phyloP scores from a whole-genome alignment of 352 stramenopile species.

The Phytopythium delawarense region DNA sequence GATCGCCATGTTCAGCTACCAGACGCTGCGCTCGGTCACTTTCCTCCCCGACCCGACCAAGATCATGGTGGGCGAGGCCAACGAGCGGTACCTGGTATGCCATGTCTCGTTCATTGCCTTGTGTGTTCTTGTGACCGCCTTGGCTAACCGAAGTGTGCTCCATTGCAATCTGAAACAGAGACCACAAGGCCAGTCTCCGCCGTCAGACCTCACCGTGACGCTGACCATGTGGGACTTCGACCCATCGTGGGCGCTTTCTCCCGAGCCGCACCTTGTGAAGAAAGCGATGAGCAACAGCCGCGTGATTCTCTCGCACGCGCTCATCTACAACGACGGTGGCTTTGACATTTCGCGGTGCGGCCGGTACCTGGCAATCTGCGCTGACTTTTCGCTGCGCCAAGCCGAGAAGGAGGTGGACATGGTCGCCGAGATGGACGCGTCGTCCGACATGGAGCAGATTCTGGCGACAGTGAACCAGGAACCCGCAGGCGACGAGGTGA shows the following conservation, averaged over 20 bases:
- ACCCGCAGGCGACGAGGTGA: constrained; percentile 37
- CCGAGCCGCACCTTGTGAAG: constrained; percentile 65
- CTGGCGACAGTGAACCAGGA: constrained; percentile 63
- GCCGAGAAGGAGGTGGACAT: constrained; percentile 84
- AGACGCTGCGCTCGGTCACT: constrained; percentile 91
- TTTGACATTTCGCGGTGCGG: constrained; percentile 96
- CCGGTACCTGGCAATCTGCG: constrained; percentile 93
- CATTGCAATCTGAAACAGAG: constrained; percentile 26
- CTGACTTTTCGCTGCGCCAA: constrained; percentile 91
- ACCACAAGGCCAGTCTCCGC: constrained; percentile 64
- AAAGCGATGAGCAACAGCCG: constrained; percentile 86
- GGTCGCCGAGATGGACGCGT: constrained; percentile 71
- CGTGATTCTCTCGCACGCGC: constrained; percentile 85
- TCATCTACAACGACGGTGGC: constrained; percentile 97
- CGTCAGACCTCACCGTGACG: constrained; percentile 91
- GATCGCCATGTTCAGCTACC: constrained; percentile 88
- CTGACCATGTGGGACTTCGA: constrained; percentile 95
- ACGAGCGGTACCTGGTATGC: constrained; percentile 84
- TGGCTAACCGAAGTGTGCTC: neutral
- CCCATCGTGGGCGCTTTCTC: constrained; percentile 67
- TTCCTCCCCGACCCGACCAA: constrained; percentile 89
- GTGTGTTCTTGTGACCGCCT: neutral
- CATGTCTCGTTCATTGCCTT: neutral
- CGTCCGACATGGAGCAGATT: constrained; percentile 72
- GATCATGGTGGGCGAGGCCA: constrained; percentile 94